phyloP scores from a whole-genome alignment of 2,329 filamentous ascomycete genomes.

The Pezicula carpinea region DNA sequence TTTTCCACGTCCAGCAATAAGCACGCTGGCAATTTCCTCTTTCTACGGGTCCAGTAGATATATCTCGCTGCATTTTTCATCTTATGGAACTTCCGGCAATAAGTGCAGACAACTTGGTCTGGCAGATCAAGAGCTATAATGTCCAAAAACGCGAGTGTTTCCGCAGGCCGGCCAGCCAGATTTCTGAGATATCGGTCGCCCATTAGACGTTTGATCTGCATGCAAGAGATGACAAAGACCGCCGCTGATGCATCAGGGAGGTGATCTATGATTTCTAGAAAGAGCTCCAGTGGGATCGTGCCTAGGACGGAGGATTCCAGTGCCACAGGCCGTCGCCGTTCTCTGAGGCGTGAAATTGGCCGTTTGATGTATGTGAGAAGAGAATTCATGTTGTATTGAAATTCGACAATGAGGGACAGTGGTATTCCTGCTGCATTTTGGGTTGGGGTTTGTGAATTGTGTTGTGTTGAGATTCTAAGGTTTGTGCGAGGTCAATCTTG shows the following conservation, averaged over 20 bases:
- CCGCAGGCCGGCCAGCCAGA: not conserved
- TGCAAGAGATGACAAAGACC: slow-evolving; percentile 11
- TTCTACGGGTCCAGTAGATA: slow-evolving; percentile 1
- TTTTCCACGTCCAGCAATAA: not conserved
- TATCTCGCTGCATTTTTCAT: slow-evolving; percentile 11
- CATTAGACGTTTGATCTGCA: slow-evolving; percentile 4
- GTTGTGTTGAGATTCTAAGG: too few relatives aligned
- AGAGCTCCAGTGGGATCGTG: slow-evolving; percentile 5
- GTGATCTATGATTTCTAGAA: slow-evolving; percentile 7
- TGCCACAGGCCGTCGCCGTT: slow-evolving; percentile 2
- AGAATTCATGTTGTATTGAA: too few relatives aligned
- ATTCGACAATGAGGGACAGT: too few relatives aligned
- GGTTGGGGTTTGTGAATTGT: too few relatives aligned
- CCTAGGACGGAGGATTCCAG: slow-evolving; percentile 4
- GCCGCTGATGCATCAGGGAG: slow-evolving; percentile 9
- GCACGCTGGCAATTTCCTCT: slow-evolving; percentile 5
- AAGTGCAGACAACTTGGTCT: slow-evolving; percentile 7
- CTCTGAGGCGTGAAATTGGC: not conserved
- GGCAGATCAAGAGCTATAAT: slow-evolving; percentile 14
- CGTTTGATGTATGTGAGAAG: not conserved
- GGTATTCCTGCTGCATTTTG: too few relatives aligned
- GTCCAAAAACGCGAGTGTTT: slow-evolving; percentile 6
- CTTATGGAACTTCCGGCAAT: slow-evolving; percentile 11
- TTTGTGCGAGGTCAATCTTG: too few relatives aligned
- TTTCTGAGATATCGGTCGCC: slow-evolving; percentile 6